A percentile compares a stretch with the other conserved stretches of the same genome.
Conservation (phyloP, 2,329 filamentous ascomycete genomes). For the Intubia oerlemansii region DNA sequence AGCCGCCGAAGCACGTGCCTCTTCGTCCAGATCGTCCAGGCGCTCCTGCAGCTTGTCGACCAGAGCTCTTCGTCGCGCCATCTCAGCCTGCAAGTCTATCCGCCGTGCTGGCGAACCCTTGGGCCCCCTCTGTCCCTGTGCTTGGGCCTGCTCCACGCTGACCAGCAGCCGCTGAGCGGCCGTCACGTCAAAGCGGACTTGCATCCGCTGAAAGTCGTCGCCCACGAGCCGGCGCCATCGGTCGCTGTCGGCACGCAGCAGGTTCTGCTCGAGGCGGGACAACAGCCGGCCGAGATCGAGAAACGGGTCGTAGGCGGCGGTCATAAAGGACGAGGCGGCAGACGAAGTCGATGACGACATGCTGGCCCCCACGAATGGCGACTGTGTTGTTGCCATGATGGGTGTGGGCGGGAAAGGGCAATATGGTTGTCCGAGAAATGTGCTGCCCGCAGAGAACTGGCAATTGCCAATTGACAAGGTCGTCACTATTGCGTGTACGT, state of each 20-base stretch:
- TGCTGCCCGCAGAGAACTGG: no score
- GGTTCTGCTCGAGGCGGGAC: slow-evolving; percentile 38
- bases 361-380: no score
- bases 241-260: slow-evolving; percentile 40
- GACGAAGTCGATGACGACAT: no score
- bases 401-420: no score
- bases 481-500: no score
- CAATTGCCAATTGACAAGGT: no score
- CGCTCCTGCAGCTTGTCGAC: slow-evolving; percentile 45
- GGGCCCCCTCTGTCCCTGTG: no score
- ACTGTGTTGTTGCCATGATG: no score
- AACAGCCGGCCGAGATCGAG: slow-evolving; percentile 43
- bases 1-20: slow-evolving; percentile 16
- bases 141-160: slow-evolving; percentile 45
- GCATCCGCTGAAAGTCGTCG: slow-evolving; percentile 45
- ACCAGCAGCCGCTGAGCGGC: slow-evolving; percentile 48
- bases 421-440: no score
- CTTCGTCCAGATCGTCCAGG: slow-evolving; percentile 45
- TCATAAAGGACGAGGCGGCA: no score
- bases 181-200: slow-evolving; percentile 43
- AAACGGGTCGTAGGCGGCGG: slow-evolving; percentile 13
- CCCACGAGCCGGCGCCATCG: slow-evolving; percentile 33
- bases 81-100: slow-evolving; percentile 38
- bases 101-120: no score
- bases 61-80: slow-evolving; percentile 41